Evolutionary conservation across 169 alveolate genomes (phyloP).

Genomic region (Blepharisma undulans): DNA sequence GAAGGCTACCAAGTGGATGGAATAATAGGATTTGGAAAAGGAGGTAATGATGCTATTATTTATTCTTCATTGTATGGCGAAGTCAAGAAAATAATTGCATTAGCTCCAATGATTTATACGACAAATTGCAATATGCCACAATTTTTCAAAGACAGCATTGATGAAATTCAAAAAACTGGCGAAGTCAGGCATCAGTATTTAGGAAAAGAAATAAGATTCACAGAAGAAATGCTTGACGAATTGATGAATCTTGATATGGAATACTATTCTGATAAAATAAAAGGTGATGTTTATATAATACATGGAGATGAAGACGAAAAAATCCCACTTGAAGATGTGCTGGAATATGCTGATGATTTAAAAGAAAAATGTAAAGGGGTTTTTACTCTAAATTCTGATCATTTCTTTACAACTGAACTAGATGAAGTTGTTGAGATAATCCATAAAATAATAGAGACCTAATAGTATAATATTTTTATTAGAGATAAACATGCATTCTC

Average conservation of each 20-base stretch:
- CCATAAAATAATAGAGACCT: not conserved
- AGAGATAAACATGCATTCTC: too few relatives aligned
- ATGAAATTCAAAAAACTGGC: not conserved
- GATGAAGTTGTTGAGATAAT: not conserved
- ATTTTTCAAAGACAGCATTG: not conserved
- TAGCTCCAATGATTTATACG: not conserved
- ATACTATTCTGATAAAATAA: not conserved
- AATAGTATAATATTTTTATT: too few relatives aligned
- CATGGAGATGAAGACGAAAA: not conserved
- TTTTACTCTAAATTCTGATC: not conserved
- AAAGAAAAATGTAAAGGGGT: not conserved
- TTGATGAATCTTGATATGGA: not conserved
- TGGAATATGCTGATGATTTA: not conserved
- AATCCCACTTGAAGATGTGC: not conserved
- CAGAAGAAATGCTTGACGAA: not conserved
- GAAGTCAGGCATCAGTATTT: not conserved
- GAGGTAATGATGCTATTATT: not conserved
- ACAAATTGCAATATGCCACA: not conserved
- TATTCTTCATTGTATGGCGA: not conserved
- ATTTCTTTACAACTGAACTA: not conserved
- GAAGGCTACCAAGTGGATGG: not conserved
- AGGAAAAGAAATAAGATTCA: not conserved
- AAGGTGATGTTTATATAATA: not conserved
- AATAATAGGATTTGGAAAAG: slow-evolving; percentile 1
- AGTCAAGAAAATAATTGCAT: not conserved